These are phyloP conservation scores for Haematococcus sp. DNA, from an alignment of 139 green algal genomes.

Conservation along the genomic window DNA sequence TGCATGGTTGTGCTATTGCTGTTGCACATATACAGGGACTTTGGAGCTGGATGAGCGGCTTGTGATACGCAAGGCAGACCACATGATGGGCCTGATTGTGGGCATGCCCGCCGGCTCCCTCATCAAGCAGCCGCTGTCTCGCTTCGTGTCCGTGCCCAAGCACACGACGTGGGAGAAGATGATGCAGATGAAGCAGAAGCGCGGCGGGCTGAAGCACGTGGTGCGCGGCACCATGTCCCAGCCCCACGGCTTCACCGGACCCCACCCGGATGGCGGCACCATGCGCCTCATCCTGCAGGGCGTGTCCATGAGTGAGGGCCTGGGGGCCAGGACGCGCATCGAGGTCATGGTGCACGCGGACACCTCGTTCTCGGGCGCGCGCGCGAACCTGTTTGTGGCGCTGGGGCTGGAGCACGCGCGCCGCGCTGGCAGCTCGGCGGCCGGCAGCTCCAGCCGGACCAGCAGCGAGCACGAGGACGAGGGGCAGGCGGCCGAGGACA, in stretches of 20 bases:
- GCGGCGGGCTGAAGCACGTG: slow-evolving; percentile 11
- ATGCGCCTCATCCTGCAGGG: slow-evolving; percentile 11
- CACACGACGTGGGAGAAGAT: slow-evolving; percentile 14
- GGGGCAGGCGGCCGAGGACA: neutral
- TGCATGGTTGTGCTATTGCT: too few relatives aligned
- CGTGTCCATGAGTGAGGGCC: neutral
- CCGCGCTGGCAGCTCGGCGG: neutral
- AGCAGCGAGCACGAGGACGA: neutral
- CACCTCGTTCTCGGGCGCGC: neutral
- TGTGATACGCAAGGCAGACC: slow-evolving; percentile 4
- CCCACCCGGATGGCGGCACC: slow-evolving; percentile 28
- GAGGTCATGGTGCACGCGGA: slow-evolving; percentile 9
- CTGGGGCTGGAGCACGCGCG: slow-evolving; percentile 16
- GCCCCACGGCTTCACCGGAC: slow-evolving; percentile 11
- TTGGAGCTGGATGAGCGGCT: slow-evolving; percentile 23
- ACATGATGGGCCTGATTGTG: neutral
- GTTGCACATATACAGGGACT: neutral
- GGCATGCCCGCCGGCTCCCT: slow-evolving; percentile 5
- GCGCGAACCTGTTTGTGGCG: slow-evolving; percentile 11
- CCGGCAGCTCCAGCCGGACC: neutral
- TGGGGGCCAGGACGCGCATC: slow-evolving; percentile 10
- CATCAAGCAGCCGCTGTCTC: slow-evolving; percentile 13
- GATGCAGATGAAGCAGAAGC: neutral
- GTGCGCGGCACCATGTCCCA: slow-evolving; percentile 7
- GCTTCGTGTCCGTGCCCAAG: slow-evolving; percentile 10